phyloP scores from a whole-genome alignment of 345 rosid species.

The Eucalyptus fibrosa region DNA sequence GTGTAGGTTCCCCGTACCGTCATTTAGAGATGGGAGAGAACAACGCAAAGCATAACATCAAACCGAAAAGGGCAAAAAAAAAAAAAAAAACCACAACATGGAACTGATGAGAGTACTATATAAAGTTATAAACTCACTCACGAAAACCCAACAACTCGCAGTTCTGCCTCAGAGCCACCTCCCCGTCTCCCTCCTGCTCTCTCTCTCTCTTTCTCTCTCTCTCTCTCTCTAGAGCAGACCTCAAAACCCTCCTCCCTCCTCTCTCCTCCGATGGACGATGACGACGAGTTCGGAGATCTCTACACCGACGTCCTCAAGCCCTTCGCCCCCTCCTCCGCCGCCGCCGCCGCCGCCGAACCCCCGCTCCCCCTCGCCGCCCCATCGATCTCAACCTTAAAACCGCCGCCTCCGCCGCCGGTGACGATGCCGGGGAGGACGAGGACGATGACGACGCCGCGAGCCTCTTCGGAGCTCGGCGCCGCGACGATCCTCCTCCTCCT shows the following conservation, averaged over 20 bases:
- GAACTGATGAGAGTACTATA: neutral
- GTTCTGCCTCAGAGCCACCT: neutral
- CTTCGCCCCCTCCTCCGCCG: constrained; percentile 22
- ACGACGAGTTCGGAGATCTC: constrained; percentile 99
- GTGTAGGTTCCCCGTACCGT: neutral
- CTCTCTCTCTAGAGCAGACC: neutral
- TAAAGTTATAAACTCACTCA: neutral
- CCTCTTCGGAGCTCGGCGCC: neutral
- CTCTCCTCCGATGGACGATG: constrained; percentile 63
- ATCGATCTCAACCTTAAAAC: constrained; percentile 54
- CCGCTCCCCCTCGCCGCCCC: constrained; percentile 16
- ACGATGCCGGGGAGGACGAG: neutral
- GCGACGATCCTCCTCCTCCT: neutral
- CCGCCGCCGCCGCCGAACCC: neutral
- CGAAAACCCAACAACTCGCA: neutral
- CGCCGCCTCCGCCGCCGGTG: neutral
- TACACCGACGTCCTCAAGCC: constrained; percentile 76
- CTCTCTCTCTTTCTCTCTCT: neutral
- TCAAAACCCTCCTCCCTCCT: neutral
- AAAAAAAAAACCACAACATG: neutral
- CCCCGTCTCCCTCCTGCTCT: neutral
- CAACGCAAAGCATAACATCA: neutral
- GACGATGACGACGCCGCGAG: neutral
- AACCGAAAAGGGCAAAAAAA: too few relatives aligned
- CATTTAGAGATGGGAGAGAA: neutral